Evolutionary conservation across 768 basidiomycete species (phyloP), one percentile per base, ranked within the genome.

Genomic region (Lactarius vividus): DNA sequence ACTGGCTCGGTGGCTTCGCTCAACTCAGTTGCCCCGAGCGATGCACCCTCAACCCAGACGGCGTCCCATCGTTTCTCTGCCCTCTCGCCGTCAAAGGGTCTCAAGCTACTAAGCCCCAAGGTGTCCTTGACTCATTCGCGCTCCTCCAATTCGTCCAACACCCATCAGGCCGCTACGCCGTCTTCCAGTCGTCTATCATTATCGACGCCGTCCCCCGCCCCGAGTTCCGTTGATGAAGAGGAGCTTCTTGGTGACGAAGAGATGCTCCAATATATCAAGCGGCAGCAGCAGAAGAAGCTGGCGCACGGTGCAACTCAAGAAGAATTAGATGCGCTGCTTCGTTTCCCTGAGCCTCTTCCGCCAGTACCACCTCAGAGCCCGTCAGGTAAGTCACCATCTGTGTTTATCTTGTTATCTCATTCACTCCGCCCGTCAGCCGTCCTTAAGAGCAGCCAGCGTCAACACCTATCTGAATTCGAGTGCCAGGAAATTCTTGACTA

Each of bases 161-260:
- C 79, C 61, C 80, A 84, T 67, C 82, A 87, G 71, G 76, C 81
- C 44, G 76, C 77, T 29, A 83, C 89, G 1, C 89, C 88, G 16
- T 86, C 89, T 1, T 85, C 87, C 4, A 88, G 87, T 71, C 83
- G 88, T 40, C 87, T 90, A 65, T 90, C 90, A 26, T 76, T 89
- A 28, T 93, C 90, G 4, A 92, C 91, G 1, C 92, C 93, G 3
- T 96, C 95, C 1, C 94, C 95, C 0, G 85, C 84, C 7, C 88
- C 88, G 31, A 88, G 85, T 70, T 80, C 84, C 2, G 80, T 91
- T 3, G 93, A 93, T 65, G 95, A 96, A 65, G 94, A 96, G 68
- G 92, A 96, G 74, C 59, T 89, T 8, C 78, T 91, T 20, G 97
- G 92, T 18, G 97, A 99, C 73, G 95, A 97, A 67, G 97, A 99